Percentiles rank a stretch among this genome's conserved stretches.
phyloP scores from a whole-genome alignment of 306 rosid genomes.

The Castanospermum australe region DNA sequence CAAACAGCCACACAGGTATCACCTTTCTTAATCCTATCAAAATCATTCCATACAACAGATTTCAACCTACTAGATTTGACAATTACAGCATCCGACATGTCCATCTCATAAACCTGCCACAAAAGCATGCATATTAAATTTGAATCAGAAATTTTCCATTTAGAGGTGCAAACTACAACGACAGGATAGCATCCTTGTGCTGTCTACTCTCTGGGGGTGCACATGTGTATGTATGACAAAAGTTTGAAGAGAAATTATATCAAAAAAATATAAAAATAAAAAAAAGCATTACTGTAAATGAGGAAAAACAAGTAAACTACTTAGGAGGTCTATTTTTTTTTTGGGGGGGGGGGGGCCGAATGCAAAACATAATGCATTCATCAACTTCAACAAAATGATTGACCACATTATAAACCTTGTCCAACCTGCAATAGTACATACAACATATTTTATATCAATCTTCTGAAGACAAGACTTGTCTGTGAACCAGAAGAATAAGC shows the following conservation, averaged over 20 bases:
- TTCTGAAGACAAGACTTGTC: not conserved
- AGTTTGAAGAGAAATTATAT: not conserved
- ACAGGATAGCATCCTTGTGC: not conserved
- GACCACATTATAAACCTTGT: not conserved
- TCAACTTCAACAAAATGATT: not conserved
- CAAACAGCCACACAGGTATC: conserved; percentile 91
- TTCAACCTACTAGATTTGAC: conserved; percentile 90
- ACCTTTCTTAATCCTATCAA: conserved; percentile 92
- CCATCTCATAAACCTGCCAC: conserved; percentile 70
- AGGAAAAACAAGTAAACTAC: not conserved
- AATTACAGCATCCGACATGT: conserved; percentile 83
- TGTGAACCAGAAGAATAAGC: not conserved
- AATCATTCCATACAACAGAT: conserved; percentile 98
- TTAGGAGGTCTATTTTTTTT: not conserved
- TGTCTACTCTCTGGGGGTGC: not conserved
- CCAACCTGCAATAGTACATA: conserved; percentile 18
- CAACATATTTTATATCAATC: not conserved
- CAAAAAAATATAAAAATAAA: not conserved
- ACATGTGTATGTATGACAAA: not conserved
- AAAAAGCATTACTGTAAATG: not conserved
- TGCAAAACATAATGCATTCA: not conserved
- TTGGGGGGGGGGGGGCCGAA: not conserved
- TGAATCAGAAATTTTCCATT: not conserved
- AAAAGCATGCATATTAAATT: conserved; percentile 33
- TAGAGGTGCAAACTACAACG: not conserved